A percentile compares a stretch with the other conserved stretches of the same genome.
Evolutionary conservation across 1,139 yeast genomes (phyloP).

Genomic region (Scheffersomyces cryptocercus): DNA sequence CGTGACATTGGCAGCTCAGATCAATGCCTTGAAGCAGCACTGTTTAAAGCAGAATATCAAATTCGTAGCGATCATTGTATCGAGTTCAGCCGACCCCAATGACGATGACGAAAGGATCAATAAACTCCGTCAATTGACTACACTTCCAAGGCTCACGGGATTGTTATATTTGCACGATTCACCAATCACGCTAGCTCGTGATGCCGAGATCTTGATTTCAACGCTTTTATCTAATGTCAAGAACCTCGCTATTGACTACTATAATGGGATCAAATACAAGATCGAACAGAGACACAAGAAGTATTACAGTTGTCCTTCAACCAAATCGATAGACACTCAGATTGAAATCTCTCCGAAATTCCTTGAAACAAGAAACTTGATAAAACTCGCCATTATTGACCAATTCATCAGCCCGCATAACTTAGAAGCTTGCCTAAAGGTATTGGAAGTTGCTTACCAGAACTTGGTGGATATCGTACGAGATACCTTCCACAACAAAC

Average conservation of each 20-base stretch:
- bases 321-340: constrained; percentile 25
- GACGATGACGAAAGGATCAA: constrained; percentile 23
- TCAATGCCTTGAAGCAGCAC: constrained; percentile 18
- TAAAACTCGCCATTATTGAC: constrained; percentile 38
- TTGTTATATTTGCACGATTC: constrained; percentile 24
- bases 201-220: constrained; percentile 29
- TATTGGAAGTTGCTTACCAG: constrained; percentile 38
- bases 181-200: constrained; percentile 19
- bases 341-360: constrained; percentile 39
- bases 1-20: constrained; percentile 17
- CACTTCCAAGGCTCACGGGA: constrained; percentile 33
- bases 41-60: constrained; percentile 22
- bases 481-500: constrained; percentile 17
- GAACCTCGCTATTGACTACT: constrained; percentile 34
- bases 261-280: constrained; percentile 30
- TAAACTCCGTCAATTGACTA: constrained; percentile 28
- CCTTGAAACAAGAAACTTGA: constrained; percentile 40
- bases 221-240: constrained; percentile 34
- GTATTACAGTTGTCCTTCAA: constrained; percentile 38
- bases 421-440: constrained; percentile 30
- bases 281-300: constrained; percentile 39
- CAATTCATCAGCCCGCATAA: constrained; percentile 39
- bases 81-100: constrained; percentile 11
- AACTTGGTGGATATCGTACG: constrained; percentile 28
- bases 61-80: constrained; percentile 31